Evolutionary conservation across 2,329 filamentous ascomycete species (phyloP).

Genomic region (Stylonectria norvegica): DNA sequence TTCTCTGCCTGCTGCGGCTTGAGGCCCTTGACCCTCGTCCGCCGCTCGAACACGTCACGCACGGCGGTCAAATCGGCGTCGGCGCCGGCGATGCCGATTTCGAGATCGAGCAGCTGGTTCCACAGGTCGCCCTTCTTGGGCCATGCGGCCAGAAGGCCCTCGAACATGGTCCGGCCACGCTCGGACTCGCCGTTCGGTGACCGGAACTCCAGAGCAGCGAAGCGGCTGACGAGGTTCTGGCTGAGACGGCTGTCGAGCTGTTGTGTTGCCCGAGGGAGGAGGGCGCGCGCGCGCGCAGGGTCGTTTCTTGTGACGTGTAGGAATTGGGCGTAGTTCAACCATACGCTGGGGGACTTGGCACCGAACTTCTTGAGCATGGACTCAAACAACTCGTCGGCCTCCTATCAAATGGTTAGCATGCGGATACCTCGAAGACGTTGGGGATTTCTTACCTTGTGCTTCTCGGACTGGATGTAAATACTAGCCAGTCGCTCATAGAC

Average conservation of each 20-base stretch:
- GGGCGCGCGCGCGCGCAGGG: slow-evolving; percentile 69
- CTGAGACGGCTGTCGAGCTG: slow-evolving; percentile 67
- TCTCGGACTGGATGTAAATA: slow-evolving; percentile 91
- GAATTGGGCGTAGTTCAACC: slow-evolving; percentile 94
- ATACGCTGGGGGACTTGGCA: slow-evolving; percentile 73
- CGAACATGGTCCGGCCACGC: slow-evolving; percentile 90
- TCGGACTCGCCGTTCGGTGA: slow-evolving; percentile 80
- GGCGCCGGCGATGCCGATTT: slow-evolving; percentile 58
- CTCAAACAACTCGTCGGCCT: slow-evolving; percentile 87
- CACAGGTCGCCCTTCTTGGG: slow-evolving; percentile 90
- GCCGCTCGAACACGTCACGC: slow-evolving; percentile 78
- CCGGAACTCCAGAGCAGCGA: slow-evolving; percentile 88
- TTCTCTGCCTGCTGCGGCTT: slow-evolving; percentile 80
- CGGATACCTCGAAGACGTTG: background rate
- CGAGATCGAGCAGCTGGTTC: slow-evolving; percentile 87
- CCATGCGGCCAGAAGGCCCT: slow-evolving; percentile 77
- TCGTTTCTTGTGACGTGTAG: slow-evolving; percentile 70
- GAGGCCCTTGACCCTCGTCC: slow-evolving; percentile 63
- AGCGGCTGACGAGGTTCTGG: slow-evolving; percentile 73
- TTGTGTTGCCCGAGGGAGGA: slow-evolving; percentile 81
- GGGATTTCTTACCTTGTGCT: slow-evolving; percentile 65
- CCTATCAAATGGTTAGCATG: slow-evolving; percentile 49
- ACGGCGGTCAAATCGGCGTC: slow-evolving; percentile 55
- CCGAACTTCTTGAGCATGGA: slow-evolving; percentile 85
- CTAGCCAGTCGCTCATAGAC: slow-evolving; percentile 86